These are phyloP conservation scores for Yamagishiella unicocca DNA, from an alignment of 139 green algal genomes.

Conservation along the genomic window DNA sequence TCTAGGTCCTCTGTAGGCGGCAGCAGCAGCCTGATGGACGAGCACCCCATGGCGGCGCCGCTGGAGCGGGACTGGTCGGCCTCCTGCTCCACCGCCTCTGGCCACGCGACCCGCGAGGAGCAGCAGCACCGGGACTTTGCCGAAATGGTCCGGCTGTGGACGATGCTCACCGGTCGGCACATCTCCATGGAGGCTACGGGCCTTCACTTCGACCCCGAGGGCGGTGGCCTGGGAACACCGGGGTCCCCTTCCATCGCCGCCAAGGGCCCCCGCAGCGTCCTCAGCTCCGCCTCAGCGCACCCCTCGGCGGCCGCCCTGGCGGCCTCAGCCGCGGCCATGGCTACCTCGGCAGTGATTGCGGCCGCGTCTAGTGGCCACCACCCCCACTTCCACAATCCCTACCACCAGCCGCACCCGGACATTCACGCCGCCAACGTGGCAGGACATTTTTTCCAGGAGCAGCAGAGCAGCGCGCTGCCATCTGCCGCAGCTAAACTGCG, in stretches of 20 bases:
- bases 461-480: neutral
- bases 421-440: neutral
- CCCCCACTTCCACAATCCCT: neutral
- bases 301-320: neutral
- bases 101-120: neutral
- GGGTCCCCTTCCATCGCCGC: too few species aligned
- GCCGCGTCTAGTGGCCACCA: neutral
- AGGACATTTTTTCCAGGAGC: neutral
- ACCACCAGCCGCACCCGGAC: neutral
- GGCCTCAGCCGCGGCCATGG: slow-evolving; percentile 35
- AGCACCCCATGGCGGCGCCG: slow-evolving; percentile 37
- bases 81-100: neutral
- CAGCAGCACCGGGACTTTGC: slow-evolving; percentile 39
- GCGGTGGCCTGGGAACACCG: neutral
- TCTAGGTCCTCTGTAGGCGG: neutral
- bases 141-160: slow-evolving; percentile 43
- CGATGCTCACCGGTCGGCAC: slow-evolving; percentile 29
- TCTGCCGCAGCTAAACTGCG: neutral
- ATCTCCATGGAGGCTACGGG: neutral
- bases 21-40: neutral
- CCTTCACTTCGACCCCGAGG: neutral
- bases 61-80: neutral
- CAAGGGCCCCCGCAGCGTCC: neutral
- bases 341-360: slow-evolving; percentile 30
- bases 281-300: neutral